These are phyloP conservation scores for Gossypium bickii DNA, from an alignment of 345 rosid genomes.

Conservation along the genomic window DNA sequence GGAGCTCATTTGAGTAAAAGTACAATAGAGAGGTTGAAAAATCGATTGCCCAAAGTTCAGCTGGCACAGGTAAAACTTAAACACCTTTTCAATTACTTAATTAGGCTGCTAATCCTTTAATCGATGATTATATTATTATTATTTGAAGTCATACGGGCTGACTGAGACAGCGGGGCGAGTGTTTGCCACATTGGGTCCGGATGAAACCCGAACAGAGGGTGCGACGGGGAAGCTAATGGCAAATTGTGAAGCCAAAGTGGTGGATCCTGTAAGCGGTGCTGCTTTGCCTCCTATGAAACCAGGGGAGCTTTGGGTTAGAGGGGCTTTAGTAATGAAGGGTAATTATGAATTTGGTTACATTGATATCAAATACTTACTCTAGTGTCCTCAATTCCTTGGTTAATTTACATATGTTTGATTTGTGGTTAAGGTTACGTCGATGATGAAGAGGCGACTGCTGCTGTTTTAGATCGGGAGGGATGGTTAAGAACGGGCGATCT, in stretches of 20 bases:
- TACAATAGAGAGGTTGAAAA: conserved; percentile 22
- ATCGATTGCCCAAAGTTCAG: conserved; percentile 32
- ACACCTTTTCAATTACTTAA: not conserved
- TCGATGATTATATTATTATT: not conserved
- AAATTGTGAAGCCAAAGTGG: conserved; percentile 42
- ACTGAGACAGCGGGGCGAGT: conserved; percentile 49
- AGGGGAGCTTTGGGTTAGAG: conserved; percentile 61
- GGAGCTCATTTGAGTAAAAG: conserved; percentile 39
- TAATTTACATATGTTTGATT: no score
- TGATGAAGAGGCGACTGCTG: conserved; percentile 48
- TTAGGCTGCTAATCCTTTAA: not conserved
- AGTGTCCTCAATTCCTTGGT: no score
- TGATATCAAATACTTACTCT: not conserved
- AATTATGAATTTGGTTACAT: not conserved
- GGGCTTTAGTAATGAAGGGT: conserved; percentile 53
- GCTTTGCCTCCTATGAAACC: conserved; percentile 35
- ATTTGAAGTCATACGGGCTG: conserved; percentile 45
- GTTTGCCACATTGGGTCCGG: conserved; percentile 33
- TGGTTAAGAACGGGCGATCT: conserved; percentile 70
- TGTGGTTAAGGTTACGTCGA: conserved; percentile 41
- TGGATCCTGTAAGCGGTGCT: conserved; percentile 35
- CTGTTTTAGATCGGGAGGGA: conserved; percentile 42
- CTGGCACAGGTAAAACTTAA: conserved; percentile 29
- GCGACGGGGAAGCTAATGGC: conserved; percentile 47
- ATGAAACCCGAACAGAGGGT: conserved; percentile 35